Conservation (phyloP, 2,329 filamentous ascomycete genomes). For the Parasarocladium wereldwijsianum region DNA sequence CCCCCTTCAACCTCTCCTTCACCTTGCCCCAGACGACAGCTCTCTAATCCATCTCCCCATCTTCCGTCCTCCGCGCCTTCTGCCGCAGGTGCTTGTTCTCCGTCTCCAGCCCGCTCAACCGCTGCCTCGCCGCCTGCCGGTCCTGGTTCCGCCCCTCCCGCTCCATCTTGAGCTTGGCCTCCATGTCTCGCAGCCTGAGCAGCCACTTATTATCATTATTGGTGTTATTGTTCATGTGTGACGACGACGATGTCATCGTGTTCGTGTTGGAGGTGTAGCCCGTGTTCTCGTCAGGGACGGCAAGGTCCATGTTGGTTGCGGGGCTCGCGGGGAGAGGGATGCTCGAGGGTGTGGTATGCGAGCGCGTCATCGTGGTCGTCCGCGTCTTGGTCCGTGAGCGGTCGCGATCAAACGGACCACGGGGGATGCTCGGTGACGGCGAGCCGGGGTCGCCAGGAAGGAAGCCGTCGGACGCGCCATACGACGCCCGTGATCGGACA, state of each 20-base stretch:
- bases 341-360: constrained; percentile 14
- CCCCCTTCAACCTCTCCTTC: too few species aligned
- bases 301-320: constrained; percentile 14
- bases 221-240: too few species aligned
- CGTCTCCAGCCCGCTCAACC: constrained; percentile 59
- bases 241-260: too few species aligned
- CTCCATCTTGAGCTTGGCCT: constrained; percentile 79
- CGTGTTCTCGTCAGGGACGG: constrained; percentile 11
- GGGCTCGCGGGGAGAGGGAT: constrained; percentile 13
- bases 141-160: constrained; percentile 76
- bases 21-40: too few species aligned
- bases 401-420: constrained; percentile 32
- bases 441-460: constrained; percentile 23
- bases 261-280: too few species aligned
- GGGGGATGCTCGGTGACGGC: constrained; percentile 38
- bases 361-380: constrained; percentile 17
- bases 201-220: constrained; percentile 63
- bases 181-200: constrained; percentile 71
- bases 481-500: constrained; percentile 35
- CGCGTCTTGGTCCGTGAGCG: constrained; percentile 13
- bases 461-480: constrained; percentile 23
- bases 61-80: constrained; percentile 32
- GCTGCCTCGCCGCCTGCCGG: constrained; percentile 65
- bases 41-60: constrained; percentile 7
- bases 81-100: constrained; percentile 58